phyloP scores from a whole-genome alignment of 2,329 filamentous ascomycete genomes.

The Epichloe coenophiala region DNA sequence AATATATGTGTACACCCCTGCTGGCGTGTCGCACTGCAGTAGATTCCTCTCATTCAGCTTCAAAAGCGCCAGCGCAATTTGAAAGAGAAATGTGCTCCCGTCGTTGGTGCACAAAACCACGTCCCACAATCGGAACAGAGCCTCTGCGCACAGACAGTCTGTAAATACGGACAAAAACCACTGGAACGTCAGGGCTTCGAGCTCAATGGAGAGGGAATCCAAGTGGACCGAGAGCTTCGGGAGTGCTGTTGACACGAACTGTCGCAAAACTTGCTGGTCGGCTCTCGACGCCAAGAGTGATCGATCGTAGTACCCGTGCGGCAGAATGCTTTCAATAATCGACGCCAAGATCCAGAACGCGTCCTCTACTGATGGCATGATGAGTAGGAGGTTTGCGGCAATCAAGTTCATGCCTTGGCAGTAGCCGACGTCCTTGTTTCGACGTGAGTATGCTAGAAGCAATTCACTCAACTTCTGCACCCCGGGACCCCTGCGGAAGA shows the following conservation, averaged over 20 bases:
- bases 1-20: constrained; percentile 77
- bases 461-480: constrained; percentile 77
- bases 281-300: constrained; percentile 74
- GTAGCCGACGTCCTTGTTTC: constrained; percentile 84
- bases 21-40: constrained; percentile 59
- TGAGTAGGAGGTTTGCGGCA: constrained; percentile 75
- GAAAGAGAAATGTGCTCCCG: constrained; percentile 82
- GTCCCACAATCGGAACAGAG: constrained; percentile 92
- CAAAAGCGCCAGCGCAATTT: constrained; percentile 82
- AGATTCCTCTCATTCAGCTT: constrained; percentile 82
- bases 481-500: constrained; percentile 83
- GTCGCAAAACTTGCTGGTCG: constrained; percentile 82
- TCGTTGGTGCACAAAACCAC: constrained; percentile 85
- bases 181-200: constrained; percentile 88
- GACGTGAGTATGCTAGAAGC: constrained; percentile 74
- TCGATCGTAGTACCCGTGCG: constrained; percentile 81
- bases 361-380: constrained; percentile 87
- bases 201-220: constrained; percentile 67
- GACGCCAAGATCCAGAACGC: constrained; percentile 88
- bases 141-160: constrained; percentile 82
- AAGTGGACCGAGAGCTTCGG: constrained; percentile 74
- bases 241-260: constrained; percentile 70
- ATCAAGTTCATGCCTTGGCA: constrained; percentile 98
- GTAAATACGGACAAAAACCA: constrained; percentile 97
- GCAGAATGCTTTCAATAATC: constrained; percentile 83